Conservation (phyloP, 345 rosid genomes). For the Brassica rapa region DNA sequence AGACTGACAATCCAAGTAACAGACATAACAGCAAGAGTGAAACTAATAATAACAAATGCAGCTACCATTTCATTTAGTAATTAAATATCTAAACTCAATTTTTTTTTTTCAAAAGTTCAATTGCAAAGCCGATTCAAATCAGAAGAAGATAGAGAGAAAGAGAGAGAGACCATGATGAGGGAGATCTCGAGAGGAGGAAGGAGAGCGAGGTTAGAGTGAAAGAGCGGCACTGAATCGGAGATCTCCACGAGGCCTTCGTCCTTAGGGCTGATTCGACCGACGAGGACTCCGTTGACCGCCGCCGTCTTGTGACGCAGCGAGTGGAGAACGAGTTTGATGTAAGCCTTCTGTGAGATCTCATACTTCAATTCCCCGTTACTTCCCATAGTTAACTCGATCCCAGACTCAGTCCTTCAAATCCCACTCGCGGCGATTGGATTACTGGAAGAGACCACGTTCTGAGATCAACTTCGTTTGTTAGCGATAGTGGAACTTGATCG, state of each 20-base stretch:
- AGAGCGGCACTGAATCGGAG: conserved; percentile 84
- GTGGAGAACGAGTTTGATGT: conserved; percentile 84
- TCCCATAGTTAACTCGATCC: conserved; percentile 40
- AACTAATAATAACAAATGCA: conserved; percentile 4
- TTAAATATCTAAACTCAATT: background rate
- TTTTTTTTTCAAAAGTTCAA: background rate
- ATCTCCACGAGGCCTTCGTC: conserved; percentile 62
- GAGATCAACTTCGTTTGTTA: background rate
- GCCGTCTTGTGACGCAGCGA: conserved; percentile 71
- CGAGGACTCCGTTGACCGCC: conserved; percentile 86
- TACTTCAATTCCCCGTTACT: conserved; percentile 59
- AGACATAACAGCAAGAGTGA: background rate
- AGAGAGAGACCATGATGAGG: conserved; percentile 75
- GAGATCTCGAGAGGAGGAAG: conserved; percentile 97
- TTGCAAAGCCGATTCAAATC: conserved; percentile 6
- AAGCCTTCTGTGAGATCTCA: conserved; percentile 82
- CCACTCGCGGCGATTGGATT: conserved; percentile 28
- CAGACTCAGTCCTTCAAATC: background rate
- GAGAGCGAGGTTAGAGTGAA: conserved; percentile 83
- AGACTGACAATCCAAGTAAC: conserved; percentile 9
- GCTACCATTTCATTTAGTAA: background rate
- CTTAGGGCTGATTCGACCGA: conserved; percentile 61
- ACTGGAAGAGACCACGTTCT: background rate
- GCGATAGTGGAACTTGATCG: too few relatives aligned
- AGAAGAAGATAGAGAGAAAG: background rate